Percentiles rank a stretch among this genome's conserved stretches.
Evolutionary conservation across 78 protist genomes (phyloP).

Genomic region (Emiliania huxleyi): DNA sequence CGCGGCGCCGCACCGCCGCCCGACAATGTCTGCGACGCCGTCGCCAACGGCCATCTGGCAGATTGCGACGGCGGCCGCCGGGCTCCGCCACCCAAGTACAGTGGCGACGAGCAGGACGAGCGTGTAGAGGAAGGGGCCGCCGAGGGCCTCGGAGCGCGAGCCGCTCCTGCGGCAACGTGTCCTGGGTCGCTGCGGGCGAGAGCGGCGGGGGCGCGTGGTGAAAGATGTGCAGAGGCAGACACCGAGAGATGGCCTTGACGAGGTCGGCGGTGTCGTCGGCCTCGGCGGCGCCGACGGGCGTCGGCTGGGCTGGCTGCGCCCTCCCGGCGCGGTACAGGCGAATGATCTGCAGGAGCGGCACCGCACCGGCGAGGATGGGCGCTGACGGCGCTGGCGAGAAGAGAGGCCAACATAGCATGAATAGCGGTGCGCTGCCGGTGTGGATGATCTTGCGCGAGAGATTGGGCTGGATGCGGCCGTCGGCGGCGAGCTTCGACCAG

Average conservation of each 20-base stretch:
- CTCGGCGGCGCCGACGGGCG: no score
- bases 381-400: background rate
- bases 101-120: background rate
- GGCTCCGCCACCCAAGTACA: background rate
- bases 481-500: no score
- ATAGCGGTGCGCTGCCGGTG: background rate
- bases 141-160: background rate
- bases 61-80: background rate
- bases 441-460: background rate
- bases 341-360: background rate
- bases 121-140: background rate
- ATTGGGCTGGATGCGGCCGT: no score
- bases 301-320: no score
- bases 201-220: background rate
- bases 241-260: no score
- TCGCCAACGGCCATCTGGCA: background rate
- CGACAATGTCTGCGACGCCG: constrained; percentile 1
- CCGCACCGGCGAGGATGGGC: background rate
- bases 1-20: background rate
- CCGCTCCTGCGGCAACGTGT: no score
- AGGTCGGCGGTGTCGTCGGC: background rate
- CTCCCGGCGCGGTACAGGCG: background rate
- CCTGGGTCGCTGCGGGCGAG: no score
- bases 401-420: background rate
- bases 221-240: no score